Evolutionary conservation across 129 eudicot species (phyloP), one percentile per base, ranked within the genome.

Genomic region (Smallanthus sonchifolius): DNA sequence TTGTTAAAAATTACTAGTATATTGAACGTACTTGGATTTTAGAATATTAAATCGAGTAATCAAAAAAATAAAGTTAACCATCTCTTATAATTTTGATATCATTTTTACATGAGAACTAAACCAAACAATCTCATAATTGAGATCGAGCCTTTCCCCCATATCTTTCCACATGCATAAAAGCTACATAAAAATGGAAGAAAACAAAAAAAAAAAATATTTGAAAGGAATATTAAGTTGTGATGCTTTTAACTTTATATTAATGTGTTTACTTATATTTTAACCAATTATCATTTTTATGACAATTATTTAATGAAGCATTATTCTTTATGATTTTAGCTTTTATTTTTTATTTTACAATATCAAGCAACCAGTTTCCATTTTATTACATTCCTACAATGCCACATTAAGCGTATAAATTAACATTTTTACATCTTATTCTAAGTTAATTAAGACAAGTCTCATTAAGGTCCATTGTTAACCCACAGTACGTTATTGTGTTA

Each of bases 151-250:
- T 73, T 73, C 55, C 42, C 76, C 16, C 67, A 73, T 60, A 73
- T 73, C 77, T 17, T 69, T 43, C 45, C 69, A 73, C 60, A 73
- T 73, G 77, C 77, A 14, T 24, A 24, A 73, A 30, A 30, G 51
- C 36, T 67, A 55, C 67, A 40, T 28, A 57, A 73, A 39, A 44
- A 30, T 7, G n/a, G 56, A 32, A 30, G 39, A 42, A 59, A 73
- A 42, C 35, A 38, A 14, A 59, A 15, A 1, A 5, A n/a, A n/a
- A n/a, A n/a, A n/a, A n/a, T n/a, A n/a, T n/a, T 43, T 60, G 60
- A 28, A 28, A 60, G 48, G 36, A 44, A 73, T 43, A 10, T 8
- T 60, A 32, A 57, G 55, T 44, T 34, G 45, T 73, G 34, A 60
- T 15, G 57, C 59, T 59, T 73, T 59, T 43, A 43, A 16, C 63